Evolutionary conservation across 2,329 filamentous ascomycete genomes (phyloP).

Genomic region (Trichoderma sp.): DNA sequence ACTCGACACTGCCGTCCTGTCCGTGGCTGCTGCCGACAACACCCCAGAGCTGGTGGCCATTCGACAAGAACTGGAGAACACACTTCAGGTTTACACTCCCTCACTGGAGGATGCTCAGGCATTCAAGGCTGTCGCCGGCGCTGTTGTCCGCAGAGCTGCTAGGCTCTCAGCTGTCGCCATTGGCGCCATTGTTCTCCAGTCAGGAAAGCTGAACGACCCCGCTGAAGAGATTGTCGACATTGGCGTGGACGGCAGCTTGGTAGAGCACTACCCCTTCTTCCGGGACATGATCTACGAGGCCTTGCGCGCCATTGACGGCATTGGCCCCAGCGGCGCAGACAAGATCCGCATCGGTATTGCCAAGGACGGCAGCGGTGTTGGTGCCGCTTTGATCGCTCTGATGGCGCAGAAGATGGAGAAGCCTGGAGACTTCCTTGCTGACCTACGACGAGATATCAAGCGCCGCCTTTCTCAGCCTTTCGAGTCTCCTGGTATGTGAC

Average conservation of each 20-base stretch:
- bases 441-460: slow-evolving; percentile 42
- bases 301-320: slow-evolving; percentile 70
- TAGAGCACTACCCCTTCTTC: slow-evolving; percentile 95
- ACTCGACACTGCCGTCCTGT: slow-evolving; percentile 87
- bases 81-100: slow-evolving; percentile 72
- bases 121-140: slow-evolving; percentile 77
- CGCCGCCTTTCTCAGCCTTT: slow-evolving; percentile 34
- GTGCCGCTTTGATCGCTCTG: slow-evolving; percentile 89
- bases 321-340: slow-evolving; percentile 76
- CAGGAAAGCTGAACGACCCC: slow-evolving; percentile 63
- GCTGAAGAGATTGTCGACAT: slow-evolving; percentile 77
- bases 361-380: slow-evolving; percentile 83
- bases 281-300: slow-evolving; percentile 84
- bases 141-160: slow-evolving; percentile 84
- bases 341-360: slow-evolving; percentile 92
- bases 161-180: slow-evolving; percentile 85
- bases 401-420: slow-evolving; percentile 72
- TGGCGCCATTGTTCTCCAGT: slow-evolving; percentile 77
- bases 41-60: slow-evolving; percentile 69
- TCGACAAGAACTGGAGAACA: slow-evolving; percentile 73
- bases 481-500: slow-evolving; percentile 32
- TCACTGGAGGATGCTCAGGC: slow-evolving; percentile 82
- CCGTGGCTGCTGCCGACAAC: slow-evolving; percentile 78
- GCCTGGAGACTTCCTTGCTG: slow-evolving; percentile 43
- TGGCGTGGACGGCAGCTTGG: slow-evolving; percentile 89